A percentile compares a stretch with the other conserved stretches of the same genome.
Evolutionary conservation across 1,139 yeast species (phyloP).

Genomic region (Candida smagusa): DNA sequence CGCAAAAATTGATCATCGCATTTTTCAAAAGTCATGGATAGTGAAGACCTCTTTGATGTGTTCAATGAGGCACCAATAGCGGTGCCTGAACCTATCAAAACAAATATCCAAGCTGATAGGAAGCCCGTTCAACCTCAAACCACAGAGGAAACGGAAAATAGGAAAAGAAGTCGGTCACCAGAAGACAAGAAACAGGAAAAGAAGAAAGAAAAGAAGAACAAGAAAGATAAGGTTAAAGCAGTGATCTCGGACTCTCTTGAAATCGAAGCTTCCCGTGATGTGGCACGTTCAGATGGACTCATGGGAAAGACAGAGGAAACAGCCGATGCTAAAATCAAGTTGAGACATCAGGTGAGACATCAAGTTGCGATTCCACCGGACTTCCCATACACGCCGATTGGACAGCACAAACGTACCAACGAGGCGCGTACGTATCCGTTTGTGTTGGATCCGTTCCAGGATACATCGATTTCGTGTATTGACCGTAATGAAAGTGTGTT

Average conservation of each 20-base stretch:
- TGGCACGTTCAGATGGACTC: conserved; percentile 74
- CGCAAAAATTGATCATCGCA: conserved; percentile 1
- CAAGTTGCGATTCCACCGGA: conserved; percentile 96
- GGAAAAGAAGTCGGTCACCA: conserved; percentile 9
- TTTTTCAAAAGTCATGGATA: conserved; percentile 20
- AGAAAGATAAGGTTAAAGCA: conserved; percentile 44
- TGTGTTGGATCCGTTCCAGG: conserved; percentile 92
- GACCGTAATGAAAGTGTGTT: conserved; percentile 94
- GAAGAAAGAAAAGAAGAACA: conserved; percentile 11
- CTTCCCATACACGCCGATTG: conserved; percentile 82
- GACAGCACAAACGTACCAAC: conserved; percentile 68
- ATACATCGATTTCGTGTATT: conserved; percentile 89
- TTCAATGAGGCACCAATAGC: conserved; percentile 55
- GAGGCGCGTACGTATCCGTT: conserved; percentile 92
- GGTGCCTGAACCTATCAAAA: conserved; percentile 24
- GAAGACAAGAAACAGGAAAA: conserved; percentile 10
- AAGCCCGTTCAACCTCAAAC: neutral
- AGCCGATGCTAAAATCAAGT: conserved; percentile 55
- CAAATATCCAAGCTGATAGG: conserved; percentile 20
- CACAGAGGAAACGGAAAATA: conserved; percentile 1
- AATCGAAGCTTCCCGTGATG: conserved; percentile 87
- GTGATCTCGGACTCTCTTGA: conserved; percentile 88
- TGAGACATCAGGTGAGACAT: conserved; percentile 93
- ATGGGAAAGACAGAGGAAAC: conserved; percentile 18
- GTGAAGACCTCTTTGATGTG: conserved; percentile 65